phyloP scores from a whole-genome alignment of 352 stramenopile genomes.

The Pythium rhizo-oryzae region DNA sequence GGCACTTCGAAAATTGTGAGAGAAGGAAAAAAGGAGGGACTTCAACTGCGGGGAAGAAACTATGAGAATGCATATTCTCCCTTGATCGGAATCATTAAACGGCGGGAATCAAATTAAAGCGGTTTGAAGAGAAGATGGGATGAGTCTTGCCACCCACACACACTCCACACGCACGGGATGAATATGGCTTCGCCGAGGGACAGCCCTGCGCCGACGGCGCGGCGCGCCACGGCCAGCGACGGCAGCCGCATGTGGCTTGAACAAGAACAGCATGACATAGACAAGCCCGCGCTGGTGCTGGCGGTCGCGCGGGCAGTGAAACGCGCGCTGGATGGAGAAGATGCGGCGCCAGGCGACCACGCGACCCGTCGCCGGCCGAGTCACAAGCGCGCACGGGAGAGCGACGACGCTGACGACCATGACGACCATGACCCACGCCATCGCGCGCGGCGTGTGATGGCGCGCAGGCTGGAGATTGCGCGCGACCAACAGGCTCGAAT shows the following conservation, averaged over 20 bases:
- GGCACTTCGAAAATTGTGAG: not conserved
- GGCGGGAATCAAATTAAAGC: not conserved
- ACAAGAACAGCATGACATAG: not conserved
- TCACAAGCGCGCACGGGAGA: conserved; percentile 8
- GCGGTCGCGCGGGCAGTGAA: conserved; percentile 10
- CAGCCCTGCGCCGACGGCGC: not conserved
- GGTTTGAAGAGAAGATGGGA: conserved; percentile 8
- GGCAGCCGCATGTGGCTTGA: no score
- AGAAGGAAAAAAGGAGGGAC: not conserved
- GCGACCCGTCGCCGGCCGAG: not conserved
- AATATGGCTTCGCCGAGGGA: conserved; percentile 4
- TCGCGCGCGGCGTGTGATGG: not conserved
- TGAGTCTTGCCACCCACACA: not conserved
- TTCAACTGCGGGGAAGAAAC: conserved; percentile 19
- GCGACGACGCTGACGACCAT: not conserved
- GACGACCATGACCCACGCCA: not conserved
- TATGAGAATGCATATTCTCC: conserved; percentile 17
- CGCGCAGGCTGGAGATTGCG: conserved; percentile 3
- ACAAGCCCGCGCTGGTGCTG: not conserved
- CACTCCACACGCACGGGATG: no score
- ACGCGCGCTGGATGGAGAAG: conserved; percentile 6
- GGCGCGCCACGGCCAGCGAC: not conserved
- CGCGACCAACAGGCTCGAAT: not conserved
- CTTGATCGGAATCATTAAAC: not conserved
- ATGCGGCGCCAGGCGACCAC: not conserved